phyloP scores from a whole-genome alignment of 306 rosid species.

The Coriaria nepalensis region DNA sequence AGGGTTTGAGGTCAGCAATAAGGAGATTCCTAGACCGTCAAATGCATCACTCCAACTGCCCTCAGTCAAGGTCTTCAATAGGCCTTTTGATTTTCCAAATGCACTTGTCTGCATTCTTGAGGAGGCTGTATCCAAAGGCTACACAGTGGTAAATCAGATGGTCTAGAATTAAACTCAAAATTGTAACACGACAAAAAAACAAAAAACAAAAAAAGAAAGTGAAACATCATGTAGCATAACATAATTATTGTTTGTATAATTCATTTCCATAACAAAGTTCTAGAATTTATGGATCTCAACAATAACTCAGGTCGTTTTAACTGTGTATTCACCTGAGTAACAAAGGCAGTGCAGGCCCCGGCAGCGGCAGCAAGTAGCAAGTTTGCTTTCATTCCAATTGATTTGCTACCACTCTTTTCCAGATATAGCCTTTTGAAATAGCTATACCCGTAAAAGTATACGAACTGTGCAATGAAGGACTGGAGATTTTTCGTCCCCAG shows the following conservation, averaged over 20 bases:
- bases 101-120: conserved; percentile 96
- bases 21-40: conserved; percentile 88
- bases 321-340: conserved; percentile 65
- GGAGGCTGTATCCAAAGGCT: conserved; percentile 98
- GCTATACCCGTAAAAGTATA: conserved; percentile 95
- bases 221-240: not conserved
- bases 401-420: conserved; percentile 53
- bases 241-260: too few relatives aligned
- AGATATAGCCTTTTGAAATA: conserved; percentile 81
- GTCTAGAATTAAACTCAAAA: conserved; percentile 22
- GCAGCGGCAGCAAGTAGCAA: conserved; percentile 92
- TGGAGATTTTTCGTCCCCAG: conserved; percentile 89
- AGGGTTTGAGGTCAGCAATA: conserved; percentile 87
- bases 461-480: conserved; percentile 80
- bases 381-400: conserved; percentile 74
- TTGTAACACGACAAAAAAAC: not conserved
- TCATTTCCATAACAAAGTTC: too few relatives aligned
- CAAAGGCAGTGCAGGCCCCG: conserved; percentile 88
- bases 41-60: conserved; percentile 87
- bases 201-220: not conserved
- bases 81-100: conserved; percentile 90
- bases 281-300: too few relatives aligned
- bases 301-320: not conserved
- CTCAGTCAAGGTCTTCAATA: conserved; percentile 72
- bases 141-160: conserved; percentile 29